Conservation (phyloP, 495 filamentous ascomycete species). For the Aspergillus sparsus region DNA sequence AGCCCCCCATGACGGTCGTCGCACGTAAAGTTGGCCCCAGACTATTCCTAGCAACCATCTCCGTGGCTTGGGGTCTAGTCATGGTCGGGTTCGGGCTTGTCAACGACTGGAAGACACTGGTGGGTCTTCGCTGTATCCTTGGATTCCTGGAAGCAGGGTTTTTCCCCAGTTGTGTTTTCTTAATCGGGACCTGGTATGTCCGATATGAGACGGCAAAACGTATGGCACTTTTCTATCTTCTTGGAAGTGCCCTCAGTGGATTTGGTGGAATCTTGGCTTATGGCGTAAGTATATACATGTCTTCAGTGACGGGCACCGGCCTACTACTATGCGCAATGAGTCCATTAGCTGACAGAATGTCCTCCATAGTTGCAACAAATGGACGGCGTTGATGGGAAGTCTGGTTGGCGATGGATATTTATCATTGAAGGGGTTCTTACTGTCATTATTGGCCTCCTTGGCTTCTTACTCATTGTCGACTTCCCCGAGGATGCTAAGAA, state of each 20-base stretch:
- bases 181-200: conserved; percentile 58
- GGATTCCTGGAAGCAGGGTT: conserved; percentile 61
- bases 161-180: conserved; percentile 56
- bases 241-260: conserved; percentile 52
- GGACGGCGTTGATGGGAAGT: conserved; percentile 39
- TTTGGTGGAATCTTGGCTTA: conserved; percentile 60
- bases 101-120: conserved; percentile 47
- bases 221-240: conserved; percentile 55
- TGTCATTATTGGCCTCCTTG: conserved; percentile 32
- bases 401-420: conserved; percentile 61
- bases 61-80: conserved; percentile 43
- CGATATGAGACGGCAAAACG: conserved; percentile 59
- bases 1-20: conserved; percentile 40
- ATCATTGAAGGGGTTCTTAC: conserved; percentile 55
- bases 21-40: conserved; percentile 58
- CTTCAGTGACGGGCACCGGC: neutral
- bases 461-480: conserved; percentile 51
- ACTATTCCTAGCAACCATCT: conserved; percentile 49
- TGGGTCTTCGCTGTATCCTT: conserved; percentile 54
- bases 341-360: neutral
- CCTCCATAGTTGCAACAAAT: conserved; percentile 35
- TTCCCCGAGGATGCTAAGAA: conserved; percentile 48
- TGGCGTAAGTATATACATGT: conserved; percentile 44
- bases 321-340: neutral
- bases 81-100: conserved; percentile 59